phyloP scores from a whole-genome alignment of 495 filamentous ascomycete species.

The Penicillium canariense region DNA sequence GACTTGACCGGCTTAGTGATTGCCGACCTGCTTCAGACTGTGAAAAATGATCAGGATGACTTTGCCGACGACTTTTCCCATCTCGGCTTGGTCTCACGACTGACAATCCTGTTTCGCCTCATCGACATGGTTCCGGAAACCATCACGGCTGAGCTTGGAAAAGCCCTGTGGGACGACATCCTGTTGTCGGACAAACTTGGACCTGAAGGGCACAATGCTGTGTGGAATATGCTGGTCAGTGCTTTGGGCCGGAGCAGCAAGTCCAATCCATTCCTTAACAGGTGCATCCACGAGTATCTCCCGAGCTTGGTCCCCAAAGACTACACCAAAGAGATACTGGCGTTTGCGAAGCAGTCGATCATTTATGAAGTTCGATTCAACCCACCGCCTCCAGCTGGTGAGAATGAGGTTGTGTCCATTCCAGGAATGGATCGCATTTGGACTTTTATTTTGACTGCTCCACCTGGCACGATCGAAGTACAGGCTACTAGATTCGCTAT shows the following conservation, averaged over 20 bases:
- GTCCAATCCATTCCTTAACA: constrained; percentile 62
- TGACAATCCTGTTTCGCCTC: constrained; percentile 56
- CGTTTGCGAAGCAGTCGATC: constrained; percentile 62
- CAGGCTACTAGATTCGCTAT: constrained; percentile 69
- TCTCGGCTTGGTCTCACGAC: constrained; percentile 48
- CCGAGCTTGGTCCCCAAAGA: constrained; percentile 59
- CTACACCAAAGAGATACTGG: constrained; percentile 64
- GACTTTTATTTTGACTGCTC: constrained; percentile 73
- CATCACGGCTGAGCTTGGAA: constrained; percentile 59
- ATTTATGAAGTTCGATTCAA: constrained; percentile 47
- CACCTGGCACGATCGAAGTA: constrained; percentile 64
- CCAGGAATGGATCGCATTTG: constrained; percentile 76
- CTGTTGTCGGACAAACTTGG: constrained; percentile 58
- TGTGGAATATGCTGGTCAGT: constrained; percentile 65
- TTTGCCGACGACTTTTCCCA: constrained; percentile 35
- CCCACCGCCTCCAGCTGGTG: constrained; percentile 34
- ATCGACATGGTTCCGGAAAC: constrained; percentile 57
- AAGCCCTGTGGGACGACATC: constrained; percentile 63
- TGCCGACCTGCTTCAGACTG: constrained; percentile 47
- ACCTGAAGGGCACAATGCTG: constrained; percentile 53
- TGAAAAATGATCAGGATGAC: constrained; percentile 39
- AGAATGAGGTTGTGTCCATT: constrained; percentile 50
- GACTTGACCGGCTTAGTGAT: constrained; percentile 52
- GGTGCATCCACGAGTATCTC: constrained; percentile 65
- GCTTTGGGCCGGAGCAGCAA: constrained; percentile 42